These are phyloP conservation scores for Schwanniomyces pseudopolymorphus DNA, from an alignment of 805 yeast genomes.

Conservation along the genomic window DNA sequence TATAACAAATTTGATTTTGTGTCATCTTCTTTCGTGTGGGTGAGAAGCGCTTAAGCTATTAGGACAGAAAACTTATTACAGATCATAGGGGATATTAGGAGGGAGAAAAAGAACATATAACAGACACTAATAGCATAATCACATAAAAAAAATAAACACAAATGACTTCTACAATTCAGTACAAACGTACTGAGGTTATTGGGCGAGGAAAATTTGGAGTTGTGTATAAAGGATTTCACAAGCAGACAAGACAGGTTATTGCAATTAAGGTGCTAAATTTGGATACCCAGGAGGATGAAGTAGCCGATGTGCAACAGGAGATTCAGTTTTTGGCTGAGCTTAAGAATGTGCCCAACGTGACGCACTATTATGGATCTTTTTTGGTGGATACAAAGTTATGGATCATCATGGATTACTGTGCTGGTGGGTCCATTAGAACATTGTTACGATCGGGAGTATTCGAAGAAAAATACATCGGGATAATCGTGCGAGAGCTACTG, in stretches of 20 bases:
- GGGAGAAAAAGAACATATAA: not conserved
- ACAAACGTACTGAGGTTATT: constrained; percentile 82
- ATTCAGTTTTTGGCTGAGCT: constrained; percentile 81
- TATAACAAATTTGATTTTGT: not conserved
- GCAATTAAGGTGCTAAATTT: constrained; percentile 92
- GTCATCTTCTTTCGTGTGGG: not conserved
- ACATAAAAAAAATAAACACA: not conserved
- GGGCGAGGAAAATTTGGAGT: constrained; percentile 98
- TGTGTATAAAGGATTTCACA: constrained; percentile 82
- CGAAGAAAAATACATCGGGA: constrained; percentile 80
- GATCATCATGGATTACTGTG: constrained; percentile 97
- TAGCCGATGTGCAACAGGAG: constrained; percentile 91
- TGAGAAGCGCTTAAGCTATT: too few species aligned
- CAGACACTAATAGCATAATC: not conserved
- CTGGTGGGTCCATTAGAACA: constrained; percentile 93
- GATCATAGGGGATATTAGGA: not conserved
- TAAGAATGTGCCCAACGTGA: constrained; percentile 85
- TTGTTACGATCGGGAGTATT: constrained; percentile 81
- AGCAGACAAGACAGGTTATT: constrained; percentile 70
- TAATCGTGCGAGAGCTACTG: constrained; percentile 81
- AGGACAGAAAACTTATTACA: not conserved
- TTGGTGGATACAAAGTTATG: constrained; percentile 87
- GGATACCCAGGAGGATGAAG: constrained; percentile 93
- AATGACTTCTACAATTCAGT: constrained; percentile 31
- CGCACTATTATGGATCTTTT: constrained; percentile 87